phyloP scores from a whole-genome alignment of 805 yeast species.

The Diddensiella caesifluorescens region DNA sequence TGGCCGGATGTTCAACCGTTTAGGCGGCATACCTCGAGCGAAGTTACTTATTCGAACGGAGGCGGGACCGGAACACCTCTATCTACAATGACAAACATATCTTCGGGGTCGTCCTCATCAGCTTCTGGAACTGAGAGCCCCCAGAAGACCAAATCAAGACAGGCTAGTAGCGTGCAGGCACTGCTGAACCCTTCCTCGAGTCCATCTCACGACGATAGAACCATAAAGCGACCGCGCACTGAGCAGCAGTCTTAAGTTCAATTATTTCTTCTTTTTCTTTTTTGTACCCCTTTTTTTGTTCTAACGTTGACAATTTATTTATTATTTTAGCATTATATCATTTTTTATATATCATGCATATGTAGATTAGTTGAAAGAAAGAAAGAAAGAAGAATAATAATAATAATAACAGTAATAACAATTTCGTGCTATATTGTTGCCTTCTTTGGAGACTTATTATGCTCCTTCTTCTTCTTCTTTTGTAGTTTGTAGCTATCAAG shows the following conservation, averaged over 20 bases:
- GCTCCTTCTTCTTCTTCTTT: slow-evolving; percentile 7
- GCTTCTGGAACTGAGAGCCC: slow-evolving; percentile 7
- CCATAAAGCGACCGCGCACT: slow-evolving; percentile 8
- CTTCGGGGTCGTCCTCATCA: neutral
- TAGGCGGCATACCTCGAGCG: slow-evolving; percentile 23
- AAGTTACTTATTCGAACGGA: slow-evolving; percentile 9
- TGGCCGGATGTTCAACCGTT: slow-evolving; percentile 6
- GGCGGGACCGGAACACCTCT: neutral
- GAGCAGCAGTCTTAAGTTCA: neutral
- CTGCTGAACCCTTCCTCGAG: slow-evolving; percentile 18
- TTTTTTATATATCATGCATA: neutral
- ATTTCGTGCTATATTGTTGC: neutral
- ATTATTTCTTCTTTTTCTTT: neutral
- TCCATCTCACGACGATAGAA: slow-evolving; percentile 9
- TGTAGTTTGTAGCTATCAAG: slow-evolving; percentile 15
- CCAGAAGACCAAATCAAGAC: neutral
- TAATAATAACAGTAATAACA: neutral
- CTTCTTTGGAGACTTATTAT: neutral
- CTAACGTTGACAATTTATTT: neutral
- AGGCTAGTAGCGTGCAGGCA: slow-evolving; percentile 18
- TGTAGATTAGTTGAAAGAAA: neutral
- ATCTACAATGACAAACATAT: neutral
- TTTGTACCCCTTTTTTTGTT: neutral
- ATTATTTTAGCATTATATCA: neutral
- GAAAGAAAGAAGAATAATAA: neutral